phyloP scores from a whole-genome alignment of 257 asterid species.

The Echites panduratus region DNA sequence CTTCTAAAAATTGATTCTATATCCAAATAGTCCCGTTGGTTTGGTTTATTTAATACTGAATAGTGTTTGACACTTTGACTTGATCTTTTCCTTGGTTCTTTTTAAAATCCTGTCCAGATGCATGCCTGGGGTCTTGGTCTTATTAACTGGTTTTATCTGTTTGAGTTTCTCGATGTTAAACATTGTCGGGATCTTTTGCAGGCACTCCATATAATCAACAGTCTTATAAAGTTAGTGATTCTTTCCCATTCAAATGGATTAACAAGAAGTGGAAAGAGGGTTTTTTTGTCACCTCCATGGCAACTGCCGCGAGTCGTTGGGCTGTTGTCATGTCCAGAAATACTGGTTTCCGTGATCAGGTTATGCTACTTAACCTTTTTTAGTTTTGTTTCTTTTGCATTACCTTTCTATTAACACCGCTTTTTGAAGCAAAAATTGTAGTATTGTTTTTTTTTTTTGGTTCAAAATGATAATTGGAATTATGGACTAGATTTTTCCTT shows the following conservation, averaged over 20 bases:
- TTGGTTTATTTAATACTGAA: neutral
- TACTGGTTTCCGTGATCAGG: constrained; percentile 45
- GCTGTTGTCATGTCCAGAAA: constrained; percentile 48
- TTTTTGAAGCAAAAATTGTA: neutral
- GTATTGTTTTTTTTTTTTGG: neutral
- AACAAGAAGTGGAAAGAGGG: constrained; percentile 53
- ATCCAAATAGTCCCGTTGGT: neutral
- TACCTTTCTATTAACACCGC: neutral
- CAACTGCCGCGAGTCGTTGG: constrained; percentile 46
- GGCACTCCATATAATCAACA: constrained; percentile 40
- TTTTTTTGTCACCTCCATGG: constrained; percentile 46
- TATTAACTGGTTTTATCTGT: neutral
- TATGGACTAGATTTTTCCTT: neutral
- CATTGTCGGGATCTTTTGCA: constrained; percentile 9
- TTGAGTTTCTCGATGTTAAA: neutral
- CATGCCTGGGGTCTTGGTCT: neutral
- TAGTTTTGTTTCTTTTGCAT: neutral
- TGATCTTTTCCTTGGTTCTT: neutral
- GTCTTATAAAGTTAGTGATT: constrained; percentile 45
- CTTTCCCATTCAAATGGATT: constrained; percentile 48
- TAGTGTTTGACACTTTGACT: too few relatives aligned
- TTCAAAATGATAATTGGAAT: neutral
- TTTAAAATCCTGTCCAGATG: neutral
- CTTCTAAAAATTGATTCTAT: too few relatives aligned
- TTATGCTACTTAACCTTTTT: constrained; percentile 9